Base-by-base conservation (phyloP, 345 rosid species). In the Noccaea caerulescens region DNA sequence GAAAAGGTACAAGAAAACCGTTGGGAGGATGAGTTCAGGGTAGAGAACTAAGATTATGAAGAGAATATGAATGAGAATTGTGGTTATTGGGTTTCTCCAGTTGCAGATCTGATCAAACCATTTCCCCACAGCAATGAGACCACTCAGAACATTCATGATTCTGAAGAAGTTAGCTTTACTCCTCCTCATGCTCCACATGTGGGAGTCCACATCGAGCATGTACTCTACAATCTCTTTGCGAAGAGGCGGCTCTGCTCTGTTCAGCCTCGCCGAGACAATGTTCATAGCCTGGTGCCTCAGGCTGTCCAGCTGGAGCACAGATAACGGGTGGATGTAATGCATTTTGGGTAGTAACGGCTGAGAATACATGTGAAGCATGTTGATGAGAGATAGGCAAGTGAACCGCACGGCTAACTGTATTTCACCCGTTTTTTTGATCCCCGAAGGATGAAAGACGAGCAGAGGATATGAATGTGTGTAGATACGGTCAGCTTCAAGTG, bases 171-270 rank as follows among this genome's bases (percentile, higher is more conserved):
- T 94, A 2, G 99, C 99, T 76, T 94, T 94, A 82, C 99, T 94
- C 79, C 98, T 88, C 80, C 99, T 87, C 99, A 91, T 94, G 77
- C 91, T 94, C 98, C 99, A 94, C 98, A 94, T 91, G 67, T 94
- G 99, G 1, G 97, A 94, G 72, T 88, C 99, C 37, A 94, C 96
- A 77, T 94, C 99, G 3, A 94, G 92, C 99, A 94, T 94, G 72
- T 91, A 94, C 80, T 94, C 99, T 6, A 94, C 98, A 12, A 92
- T 80, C 76, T 94, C 99, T 79, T 87, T 91, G 61, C 92, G 83
- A 71, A 94, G 77, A 2, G 99, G 95, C 34, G 99, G 99, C 80
- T 94, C 99, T 14, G 98, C 96, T 0, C 99, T 76, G 83, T 81
- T 85, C 60, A 94, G 84, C 85, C 99, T 87, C 65, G 78, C 77